A percentile compares a stretch with the other conserved stretches of the same genome.
Evolutionary conservation across 2,329 filamentous ascomycete species (phyloP).

Genomic region (Elsinoe australis): DNA sequence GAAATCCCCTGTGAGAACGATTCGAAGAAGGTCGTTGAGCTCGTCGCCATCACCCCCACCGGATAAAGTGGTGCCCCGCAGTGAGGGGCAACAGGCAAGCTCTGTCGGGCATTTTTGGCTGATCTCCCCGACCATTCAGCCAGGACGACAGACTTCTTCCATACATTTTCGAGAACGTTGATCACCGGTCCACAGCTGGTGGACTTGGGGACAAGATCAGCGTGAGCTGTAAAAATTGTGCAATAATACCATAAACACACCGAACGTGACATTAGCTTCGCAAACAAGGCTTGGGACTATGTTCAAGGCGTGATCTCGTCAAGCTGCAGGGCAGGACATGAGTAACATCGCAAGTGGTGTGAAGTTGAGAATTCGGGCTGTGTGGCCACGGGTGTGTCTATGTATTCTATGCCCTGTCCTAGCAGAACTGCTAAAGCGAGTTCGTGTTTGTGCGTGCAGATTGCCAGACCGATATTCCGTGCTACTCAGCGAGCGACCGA

Average conservation of each 20-base stretch:
- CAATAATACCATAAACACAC: no score
- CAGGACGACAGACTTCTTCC: not conserved
- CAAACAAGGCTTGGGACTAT: no score
- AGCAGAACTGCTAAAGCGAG: not conserved
- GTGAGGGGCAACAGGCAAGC: constrained; percentile 2
- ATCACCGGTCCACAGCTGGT: no score
- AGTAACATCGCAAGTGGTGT: no score
- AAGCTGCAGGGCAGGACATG: not conserved
- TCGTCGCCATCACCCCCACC: constrained; percentile 7
- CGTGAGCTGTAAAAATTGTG: not conserved
- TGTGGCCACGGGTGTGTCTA: constrained; percentile 1
- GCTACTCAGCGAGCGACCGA: not conserved
- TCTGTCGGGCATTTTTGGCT: constrained; percentile 9
- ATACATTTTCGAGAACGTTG: not conserved
- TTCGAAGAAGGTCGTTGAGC: no score
- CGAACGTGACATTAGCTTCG: not conserved
- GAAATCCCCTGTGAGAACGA: no score
- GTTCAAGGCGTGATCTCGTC: no score
- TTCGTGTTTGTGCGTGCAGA: not conserved
- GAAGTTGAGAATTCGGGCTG: constrained; percentile 5
- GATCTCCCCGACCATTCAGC: not conserved
- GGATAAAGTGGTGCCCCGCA: constrained; percentile 13
- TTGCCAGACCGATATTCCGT: not conserved
- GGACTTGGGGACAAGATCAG: not conserved
- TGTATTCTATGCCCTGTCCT: constrained; percentile 11